Base-by-base conservation (phyloP, 2,329 filamentous ascomycete species). In the Emydomyces testavorans region DNA sequence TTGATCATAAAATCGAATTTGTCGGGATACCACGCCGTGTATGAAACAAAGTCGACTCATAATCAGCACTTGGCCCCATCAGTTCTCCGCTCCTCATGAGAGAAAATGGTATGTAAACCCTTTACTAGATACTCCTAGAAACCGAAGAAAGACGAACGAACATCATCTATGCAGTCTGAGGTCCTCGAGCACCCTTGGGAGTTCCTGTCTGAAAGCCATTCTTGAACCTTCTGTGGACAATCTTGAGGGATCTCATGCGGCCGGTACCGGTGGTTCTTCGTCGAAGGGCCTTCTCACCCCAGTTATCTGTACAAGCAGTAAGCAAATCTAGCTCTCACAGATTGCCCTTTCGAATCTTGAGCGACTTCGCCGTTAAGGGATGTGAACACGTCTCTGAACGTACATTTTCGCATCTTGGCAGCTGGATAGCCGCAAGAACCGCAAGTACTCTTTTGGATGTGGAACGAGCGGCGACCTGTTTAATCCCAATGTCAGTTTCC, bases 371-470 rank as follows among this genome's bases (percentile, higher is more conserved):
- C 16, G 32, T 21, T 34, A 24, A 13, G 21, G 26, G 11, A 36
- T 35, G 41, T 44, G 42, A 37, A 28, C 13, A 43, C 51, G 26
- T 31, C 2, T 6, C 44, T 54, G 39, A 42, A 53, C 90, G 70
- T 94, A 96, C 90, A 98, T 82, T 94, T 93, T 73, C 92, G 83
- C 73, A 79, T 89, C 82, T 94, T 94, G 73, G 92, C 92, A 70
- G 88, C 77, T 69, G 92, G 92, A 77, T 95, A 98, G 71, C 89
- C 92, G 80, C 92, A 98, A 66, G 78, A 80, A 63, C 90, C 73
- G 79, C 92, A 98, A 69, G 88, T 93, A 75, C 94, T 83, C 85
- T 98, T 98, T 80, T 98, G 92, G 77, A 96, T 82, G 83, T 98
- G 92, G 74, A 95, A 83, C 66, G 92, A 94, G 71, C 92, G 89